phyloP scores from a whole-genome alignment of 331 rosid species.

The Acacia concinna region DNA sequence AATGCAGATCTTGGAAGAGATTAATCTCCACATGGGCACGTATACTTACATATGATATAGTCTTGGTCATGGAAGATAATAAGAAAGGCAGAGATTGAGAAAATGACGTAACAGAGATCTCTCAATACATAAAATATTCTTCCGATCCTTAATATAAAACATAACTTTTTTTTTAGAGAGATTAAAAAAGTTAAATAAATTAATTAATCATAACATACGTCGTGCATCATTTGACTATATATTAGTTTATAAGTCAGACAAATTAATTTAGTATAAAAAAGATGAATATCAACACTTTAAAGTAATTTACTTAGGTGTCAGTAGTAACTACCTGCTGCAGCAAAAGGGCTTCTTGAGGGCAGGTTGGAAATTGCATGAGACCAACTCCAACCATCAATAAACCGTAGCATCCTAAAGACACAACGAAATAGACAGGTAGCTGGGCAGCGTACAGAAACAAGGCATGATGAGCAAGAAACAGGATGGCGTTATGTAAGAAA shows the following conservation, averaged over 20 bases:
- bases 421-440: conserved; percentile 79
- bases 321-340: conserved; percentile 59
- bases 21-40: background rate
- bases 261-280: no score
- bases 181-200: no score
- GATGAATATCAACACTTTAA: no score
- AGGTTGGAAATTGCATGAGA: conserved; percentile 79
- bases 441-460: conserved; percentile 41
- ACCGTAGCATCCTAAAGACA: conserved; percentile 92
- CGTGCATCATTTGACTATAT: no score
- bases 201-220: no score
- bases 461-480: conserved; percentile 30
- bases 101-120: conserved; percentile 12
- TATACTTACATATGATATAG: background rate
- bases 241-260: no score
- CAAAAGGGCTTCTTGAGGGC: conserved; percentile 75
- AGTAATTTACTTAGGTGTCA: no score
- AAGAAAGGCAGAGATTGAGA: background rate
- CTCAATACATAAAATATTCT: background rate
- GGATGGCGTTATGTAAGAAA: background rate
- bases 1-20: background rate
- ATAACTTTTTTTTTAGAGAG: no score
- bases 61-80: background rate
- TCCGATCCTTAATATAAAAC: no score
- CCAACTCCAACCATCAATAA: conserved; percentile 94